Evolutionary conservation across 164 flowering plant genomes (phyloP), one percentile per base, ranked within the genome.

Genomic region (Vitis rupestris): DNA sequence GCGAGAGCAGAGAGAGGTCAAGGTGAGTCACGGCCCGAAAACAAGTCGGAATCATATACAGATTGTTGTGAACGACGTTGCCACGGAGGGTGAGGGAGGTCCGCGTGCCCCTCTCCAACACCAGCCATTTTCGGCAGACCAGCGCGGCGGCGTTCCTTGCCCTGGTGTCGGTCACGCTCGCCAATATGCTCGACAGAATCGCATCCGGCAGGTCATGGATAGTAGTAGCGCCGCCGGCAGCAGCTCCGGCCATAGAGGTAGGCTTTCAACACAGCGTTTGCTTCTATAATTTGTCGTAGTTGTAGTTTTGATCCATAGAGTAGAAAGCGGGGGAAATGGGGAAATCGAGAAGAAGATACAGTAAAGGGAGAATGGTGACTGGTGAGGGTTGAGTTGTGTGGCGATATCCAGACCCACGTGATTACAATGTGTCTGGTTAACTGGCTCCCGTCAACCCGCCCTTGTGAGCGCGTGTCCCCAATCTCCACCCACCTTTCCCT

Each of bases 1-100:
- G 97, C 13, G 99, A 91, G 69, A 93, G 80, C 16, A 87, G 75
- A 0, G 99, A 93, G 79, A 93, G 85, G 78, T 93, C 93, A 19
- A 95, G 88, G 69, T 82, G 61, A 48, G 89, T 79, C 11, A 89
- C 82, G 57, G 81, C 17, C 23, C 71, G 44, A 85, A 93, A 95
- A 70, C 85, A 85, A 59, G 67, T 61, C 0, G 98, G 98, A 67
- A 93, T 65, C 70, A 78, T 30, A 79, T 57, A 75, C 64, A 90
- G 91, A 76, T 93, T 81, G 44, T 4, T 87, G 87, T 52, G 84
- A 2, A 37, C 44, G 44, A 37, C 79, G 88, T 93, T 90, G 59
- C 97, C 97, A 0, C 97, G 94, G 74, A 96, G 90, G 29, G 92
- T 67, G 74, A 96, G 79, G 58, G 84, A 64, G 8, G 80, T 63